A percentile compares a stretch with the other conserved stretches of the same genome.
These are phyloP conservation scores for Ustilago esculenta DNA, from an alignment of 1,284 basidiomycete genomes.

Conservation along the genomic window DNA sequence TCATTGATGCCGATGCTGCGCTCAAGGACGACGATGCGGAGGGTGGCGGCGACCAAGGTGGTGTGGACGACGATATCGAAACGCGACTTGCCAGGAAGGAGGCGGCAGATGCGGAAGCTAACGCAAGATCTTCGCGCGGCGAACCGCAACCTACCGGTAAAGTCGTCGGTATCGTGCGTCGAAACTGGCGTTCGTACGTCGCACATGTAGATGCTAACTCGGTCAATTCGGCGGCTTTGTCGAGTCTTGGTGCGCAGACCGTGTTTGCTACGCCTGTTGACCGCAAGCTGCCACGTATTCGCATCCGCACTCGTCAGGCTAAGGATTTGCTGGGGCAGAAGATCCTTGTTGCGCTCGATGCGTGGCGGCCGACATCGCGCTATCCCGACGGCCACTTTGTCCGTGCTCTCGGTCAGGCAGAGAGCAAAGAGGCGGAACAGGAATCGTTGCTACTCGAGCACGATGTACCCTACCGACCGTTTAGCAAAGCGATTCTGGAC, in stretches of 20 bases:
- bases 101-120: conserved; percentile 65
- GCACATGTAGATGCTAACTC: conserved; percentile 93
- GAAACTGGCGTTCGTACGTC: conserved; percentile 92
- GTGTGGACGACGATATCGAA: conserved; percentile 70
- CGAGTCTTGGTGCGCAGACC: conserved; percentile 86
- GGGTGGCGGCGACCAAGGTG: conserved; percentile 62
- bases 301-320: conserved; percentile 92
- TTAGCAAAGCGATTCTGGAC: conserved; percentile 90
- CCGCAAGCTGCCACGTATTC: conserved; percentile 88
- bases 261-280: conserved; percentile 96
- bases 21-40: conserved; percentile 88
- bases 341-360: conserved; percentile 92
- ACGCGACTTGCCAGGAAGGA: conserved; percentile 44
- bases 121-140: conserved; percentile 68
- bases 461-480: conserved; percentile 95
- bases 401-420: conserved; percentile 86
- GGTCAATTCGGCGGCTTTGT: conserved; percentile 75
- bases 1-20: conserved; percentile 82
- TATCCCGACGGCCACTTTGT: conserved; percentile 99
- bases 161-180: conserved; percentile 89
- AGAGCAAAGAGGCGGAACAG: conserved; percentile 95
- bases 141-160: conserved; percentile 88
- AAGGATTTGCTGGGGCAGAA: conserved; percentile 88
- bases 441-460: conserved; percentile 94
- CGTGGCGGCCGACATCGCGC: conserved; percentile 85